These are phyloP conservation scores for Coemansia sp. DNA, from an alignment of 192 early-diverging fungal species.

Conservation along the genomic window DNA sequence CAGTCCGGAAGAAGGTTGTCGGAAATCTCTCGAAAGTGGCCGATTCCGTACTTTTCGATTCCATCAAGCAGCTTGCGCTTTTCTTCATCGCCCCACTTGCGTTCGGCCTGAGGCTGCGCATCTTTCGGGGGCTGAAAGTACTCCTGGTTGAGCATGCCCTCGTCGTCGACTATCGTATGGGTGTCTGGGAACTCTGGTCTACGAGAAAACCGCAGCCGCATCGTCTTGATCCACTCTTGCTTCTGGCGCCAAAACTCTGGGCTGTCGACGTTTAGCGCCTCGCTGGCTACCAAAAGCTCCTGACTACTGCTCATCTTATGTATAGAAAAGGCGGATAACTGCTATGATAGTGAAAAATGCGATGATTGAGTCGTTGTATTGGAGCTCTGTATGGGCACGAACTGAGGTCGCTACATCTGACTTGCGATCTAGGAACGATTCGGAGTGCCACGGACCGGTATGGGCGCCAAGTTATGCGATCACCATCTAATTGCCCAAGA, in stretches of 20 bases:
- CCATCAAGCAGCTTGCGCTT: conserved; percentile 73
- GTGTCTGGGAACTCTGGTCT: conserved; percentile 84
- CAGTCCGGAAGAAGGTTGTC: conserved; percentile 76
- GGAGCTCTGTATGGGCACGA: too few relatives aligned
- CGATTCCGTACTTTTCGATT: conserved; percentile 83
- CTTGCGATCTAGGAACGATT: too few relatives aligned
- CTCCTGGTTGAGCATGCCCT: conserved; percentile 90
- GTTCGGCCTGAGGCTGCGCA: conserved; percentile 56
- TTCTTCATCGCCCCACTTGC: conserved; percentile 89
- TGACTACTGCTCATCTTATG: neutral
- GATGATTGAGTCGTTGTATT: too few relatives aligned
- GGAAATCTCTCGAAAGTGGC: conserved; percentile 87
- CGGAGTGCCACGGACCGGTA: too few relatives aligned
- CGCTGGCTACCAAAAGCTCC: neutral
- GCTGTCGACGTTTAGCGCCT: conserved; percentile 9
- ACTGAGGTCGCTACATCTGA: too few relatives aligned
- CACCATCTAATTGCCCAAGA: too few relatives aligned
- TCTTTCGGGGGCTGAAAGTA: conserved; percentile 72
- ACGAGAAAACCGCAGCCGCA: conserved; percentile 85
- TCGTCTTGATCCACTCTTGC: conserved; percentile 78
- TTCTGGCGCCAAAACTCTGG: conserved; percentile 58
- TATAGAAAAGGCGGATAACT: neutral
- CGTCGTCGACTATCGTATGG: conserved; percentile 78
- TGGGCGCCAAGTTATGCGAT: too few relatives aligned
- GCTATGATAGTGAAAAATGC: too few relatives aligned